These are phyloP conservation scores for Simplicillium sp. DNA, from an alignment of 2,329 filamentous ascomycete species.

Conservation along the genomic window DNA sequence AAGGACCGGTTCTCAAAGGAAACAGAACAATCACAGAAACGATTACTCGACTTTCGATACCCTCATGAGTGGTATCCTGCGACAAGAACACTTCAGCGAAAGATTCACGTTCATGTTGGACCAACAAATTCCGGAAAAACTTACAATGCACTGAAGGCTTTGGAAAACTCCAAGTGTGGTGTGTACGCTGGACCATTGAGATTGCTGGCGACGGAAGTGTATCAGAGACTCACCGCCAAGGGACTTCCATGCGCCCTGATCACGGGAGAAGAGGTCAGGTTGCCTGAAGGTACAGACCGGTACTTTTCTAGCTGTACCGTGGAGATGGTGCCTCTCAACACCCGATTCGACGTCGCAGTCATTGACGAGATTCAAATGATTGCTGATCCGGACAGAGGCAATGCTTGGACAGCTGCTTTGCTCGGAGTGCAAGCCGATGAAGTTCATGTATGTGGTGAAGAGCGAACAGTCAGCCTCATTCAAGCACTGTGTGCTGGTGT, in stretches of 20 bases:
- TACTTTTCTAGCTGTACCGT: constrained; percentile 81
- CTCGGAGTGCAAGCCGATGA: constrained; percentile 81
- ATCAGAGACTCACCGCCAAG: constrained; percentile 70
- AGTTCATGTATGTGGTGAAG: constrained; percentile 88
- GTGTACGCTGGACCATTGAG: constrained; percentile 88
- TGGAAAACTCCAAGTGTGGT: constrained; percentile 67
- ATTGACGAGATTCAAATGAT: constrained; percentile 99
- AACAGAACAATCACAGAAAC: constrained; percentile 49
- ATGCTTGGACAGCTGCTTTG: constrained; percentile 89
- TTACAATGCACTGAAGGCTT: constrained; percentile 78
- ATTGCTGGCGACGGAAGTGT: constrained; percentile 90
- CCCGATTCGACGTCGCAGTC: constrained; percentile 73
- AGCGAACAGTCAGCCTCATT: constrained; percentile 70
- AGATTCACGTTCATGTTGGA: constrained; percentile 85
- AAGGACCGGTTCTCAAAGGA: constrained; percentile 45
- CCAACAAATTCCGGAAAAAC: constrained; percentile 98
- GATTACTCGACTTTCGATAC: constrained; percentile 73
- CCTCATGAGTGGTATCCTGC: constrained; percentile 89
- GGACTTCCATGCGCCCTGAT: constrained; percentile 70
- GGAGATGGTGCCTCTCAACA: constrained; percentile 63
- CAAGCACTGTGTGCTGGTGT: constrained; percentile 65
- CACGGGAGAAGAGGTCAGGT: constrained; percentile 81
- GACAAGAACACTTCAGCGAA: constrained; percentile 71
- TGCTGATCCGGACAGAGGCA: constrained; percentile 66
- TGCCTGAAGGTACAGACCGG: constrained; percentile 47